phyloP scores from a whole-genome alignment of 108 stramenopile species.

The Nitzschia sp. region DNA sequence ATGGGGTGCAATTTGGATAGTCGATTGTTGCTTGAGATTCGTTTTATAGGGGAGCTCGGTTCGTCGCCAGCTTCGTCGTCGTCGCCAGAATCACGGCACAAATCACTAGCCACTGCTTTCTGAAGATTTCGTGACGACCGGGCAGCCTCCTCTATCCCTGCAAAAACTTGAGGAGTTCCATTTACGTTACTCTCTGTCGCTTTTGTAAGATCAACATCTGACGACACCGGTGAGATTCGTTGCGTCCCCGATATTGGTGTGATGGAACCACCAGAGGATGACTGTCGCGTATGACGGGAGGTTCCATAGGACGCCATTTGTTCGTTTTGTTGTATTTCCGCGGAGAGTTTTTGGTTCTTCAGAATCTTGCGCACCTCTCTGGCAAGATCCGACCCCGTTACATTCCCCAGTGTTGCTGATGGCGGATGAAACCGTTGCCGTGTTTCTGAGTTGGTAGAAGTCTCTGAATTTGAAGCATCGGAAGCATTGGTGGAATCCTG shows the following conservation, averaged over 20 bases:
- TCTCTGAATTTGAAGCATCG: constrained; percentile 12
- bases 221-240: constrained; percentile 13
- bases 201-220: constrained; percentile 1
- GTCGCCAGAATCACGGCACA: constrained; percentile 11
- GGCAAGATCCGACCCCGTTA: constrained; percentile 57
- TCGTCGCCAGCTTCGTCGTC: constrained; percentile 6
- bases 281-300: neutral
- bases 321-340: constrained; percentile 19
- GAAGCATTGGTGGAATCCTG: constrained; percentile 8
- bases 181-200: neutral
- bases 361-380: constrained; percentile 61
- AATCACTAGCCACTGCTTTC: constrained; percentile 29
- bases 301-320: constrained; percentile 7
- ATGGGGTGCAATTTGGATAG: constrained; percentile 20
- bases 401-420: constrained; percentile 57
- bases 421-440: constrained; percentile 14
- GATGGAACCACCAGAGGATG: neutral
- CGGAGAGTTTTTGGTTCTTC: constrained; percentile 41
- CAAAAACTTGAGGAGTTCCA: constrained; percentile 30
- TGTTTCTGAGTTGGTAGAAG: constrained; percentile 8
- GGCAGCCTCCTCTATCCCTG: constrained; percentile 66
- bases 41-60: constrained; percentile 5
- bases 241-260: constrained; percentile 16
- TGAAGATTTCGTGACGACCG: constrained; percentile 45
- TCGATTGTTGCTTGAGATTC: constrained; percentile 10